Base-by-base conservation (phyloP, 495 filamentous ascomycete species). In the Alectoria sarmentosa region DNA sequence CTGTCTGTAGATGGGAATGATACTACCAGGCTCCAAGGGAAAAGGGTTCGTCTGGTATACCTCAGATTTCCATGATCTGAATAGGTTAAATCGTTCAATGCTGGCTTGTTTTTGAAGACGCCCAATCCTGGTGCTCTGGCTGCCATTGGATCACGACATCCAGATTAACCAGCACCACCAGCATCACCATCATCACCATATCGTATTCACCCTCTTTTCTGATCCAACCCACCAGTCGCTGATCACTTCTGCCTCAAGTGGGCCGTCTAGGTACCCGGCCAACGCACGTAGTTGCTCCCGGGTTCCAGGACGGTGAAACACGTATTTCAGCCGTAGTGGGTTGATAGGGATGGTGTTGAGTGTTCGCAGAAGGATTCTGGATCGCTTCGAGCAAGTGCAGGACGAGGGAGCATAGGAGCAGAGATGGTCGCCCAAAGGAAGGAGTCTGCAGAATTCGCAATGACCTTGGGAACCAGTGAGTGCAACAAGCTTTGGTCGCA, bases 341-440 rank as follows among this genome's bases (percentile, higher is more conserved):
- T 34, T 55, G 28, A 21, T 14, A 15, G 17, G 21, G 30, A 55
- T 17, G 52, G 28, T 55, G 52, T 15, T 34, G 52, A 55, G 52
- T 17, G 52, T 55, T 9, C 52, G 30, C 52, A 55, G 7, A 55
- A 55, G 52, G 30, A 55, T 10, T 15, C 1, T 21, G 28, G 52
- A 55, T 55, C 52, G 14, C 30, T 55, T 55, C 30, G 52, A 55
- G 30, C 52, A 55, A 30, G 52, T 55, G 30, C 52, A 55, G 52
- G 52, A 55, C 52, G 30, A 55, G 30, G 52, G 52, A 34, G 52
- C 52, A 34, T 55, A 32, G 17, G 52, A 55, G 17, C 52, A 55
- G 17, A 19, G 30, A 34, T 34, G 30, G 52, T 34, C 52, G 52
- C 30, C 3, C 3, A 10, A 3, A 15, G 52, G 30, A 21, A 55